Percentiles rank a stretch among this genome's conserved stretches.
These are phyloP conservation scores for Aspergillus bertholletiae DNA, from an alignment of 495 filamentous ascomycete species.

Conservation along the genomic window DNA sequence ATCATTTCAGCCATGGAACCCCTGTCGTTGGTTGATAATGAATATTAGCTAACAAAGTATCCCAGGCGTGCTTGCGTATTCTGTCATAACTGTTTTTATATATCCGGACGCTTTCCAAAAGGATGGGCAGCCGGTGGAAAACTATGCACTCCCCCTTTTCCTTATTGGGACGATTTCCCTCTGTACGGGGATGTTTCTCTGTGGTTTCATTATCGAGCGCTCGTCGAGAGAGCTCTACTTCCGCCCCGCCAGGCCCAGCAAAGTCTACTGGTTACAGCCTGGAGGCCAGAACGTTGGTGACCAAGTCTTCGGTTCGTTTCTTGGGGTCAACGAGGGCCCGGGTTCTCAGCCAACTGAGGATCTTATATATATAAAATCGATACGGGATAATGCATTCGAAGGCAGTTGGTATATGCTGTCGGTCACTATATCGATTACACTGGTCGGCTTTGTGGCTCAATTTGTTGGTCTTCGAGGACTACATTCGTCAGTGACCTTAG, in stretches of 20 bases:
- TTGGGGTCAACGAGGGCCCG: constrained; percentile 26
- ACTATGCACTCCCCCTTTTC: constrained; percentile 40
- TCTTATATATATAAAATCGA: constrained; percentile 33
- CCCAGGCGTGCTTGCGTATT: constrained; percentile 30
- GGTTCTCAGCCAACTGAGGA: constrained; percentile 13
- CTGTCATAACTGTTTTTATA: constrained; percentile 31
- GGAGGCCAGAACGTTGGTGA: constrained; percentile 38
- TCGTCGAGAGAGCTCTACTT: constrained; percentile 30
- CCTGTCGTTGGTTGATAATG: not conserved
- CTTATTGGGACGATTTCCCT: constrained; percentile 32
- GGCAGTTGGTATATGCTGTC: constrained; percentile 12
- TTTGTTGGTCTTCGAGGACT: constrained; percentile 49
- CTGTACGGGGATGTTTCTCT: constrained; percentile 38
- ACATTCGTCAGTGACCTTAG: constrained; percentile 44
- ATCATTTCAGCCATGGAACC: not conserved
- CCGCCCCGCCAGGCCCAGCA: constrained; percentile 26
- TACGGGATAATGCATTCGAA: constrained; percentile 9
- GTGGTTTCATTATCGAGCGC: constrained; percentile 38
- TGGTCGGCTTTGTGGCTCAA: constrained; percentile 48
- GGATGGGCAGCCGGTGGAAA: constrained; percentile 22
- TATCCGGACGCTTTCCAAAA: constrained; percentile 28
- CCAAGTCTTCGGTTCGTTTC: constrained; percentile 37
- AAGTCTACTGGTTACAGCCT: constrained; percentile 43
- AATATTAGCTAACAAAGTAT: not conserved
- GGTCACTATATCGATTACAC: constrained; percentile 22